Conservation (phyloP, 331 rosid species). For the Phaseolus coccineus region DNA sequence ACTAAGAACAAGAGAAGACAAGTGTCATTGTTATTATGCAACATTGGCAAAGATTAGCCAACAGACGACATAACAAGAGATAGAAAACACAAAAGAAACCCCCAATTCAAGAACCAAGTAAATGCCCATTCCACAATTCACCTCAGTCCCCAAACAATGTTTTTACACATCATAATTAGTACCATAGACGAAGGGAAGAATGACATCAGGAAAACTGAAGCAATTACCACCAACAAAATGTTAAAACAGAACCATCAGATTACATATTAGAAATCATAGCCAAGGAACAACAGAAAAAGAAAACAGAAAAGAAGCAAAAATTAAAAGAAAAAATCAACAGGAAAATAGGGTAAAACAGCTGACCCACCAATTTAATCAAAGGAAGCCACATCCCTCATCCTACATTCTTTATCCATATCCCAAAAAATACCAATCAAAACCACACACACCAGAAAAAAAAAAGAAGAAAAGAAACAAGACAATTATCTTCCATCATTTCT, state of each 20-base stretch:
- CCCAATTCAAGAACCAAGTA: slow-evolving; percentile 39
- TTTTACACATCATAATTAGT: slow-evolving; percentile 31
- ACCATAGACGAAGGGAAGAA: slow-evolving; percentile 22
- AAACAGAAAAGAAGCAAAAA: not conserved
- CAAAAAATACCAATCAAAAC: slow-evolving; percentile 42
- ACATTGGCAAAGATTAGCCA: slow-evolving; percentile 29
- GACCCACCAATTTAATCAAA: slow-evolving; percentile 62
- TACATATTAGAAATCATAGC: slow-evolving; percentile 34
- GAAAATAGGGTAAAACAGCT: slow-evolving; percentile 42
- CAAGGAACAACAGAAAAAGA: slow-evolving; percentile 27
- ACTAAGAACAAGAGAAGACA: slow-evolving; percentile 28
- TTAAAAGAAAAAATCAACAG: not conserved
- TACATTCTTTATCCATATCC: slow-evolving; percentile 29
- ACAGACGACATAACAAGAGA: not conserved
- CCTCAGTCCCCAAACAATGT: slow-evolving; percentile 35
- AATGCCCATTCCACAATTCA: slow-evolving; percentile 25
- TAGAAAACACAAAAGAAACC: slow-evolving; percentile 15
- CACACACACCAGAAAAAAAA: slow-evolving; percentile 2
- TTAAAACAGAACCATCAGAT: slow-evolving; percentile 44
- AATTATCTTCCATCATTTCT: slow-evolving; percentile 30
- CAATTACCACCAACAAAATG: slow-evolving; percentile 30
- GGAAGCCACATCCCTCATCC: slow-evolving; percentile 48
- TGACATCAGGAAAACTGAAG: slow-evolving; percentile 29
- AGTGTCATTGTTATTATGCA: slow-evolving; percentile 28
- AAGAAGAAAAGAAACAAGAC: not conserved